phyloP scores from a whole-genome alignment of 352 stramenopile genomes.

The Blastocystis sp. region DNA sequence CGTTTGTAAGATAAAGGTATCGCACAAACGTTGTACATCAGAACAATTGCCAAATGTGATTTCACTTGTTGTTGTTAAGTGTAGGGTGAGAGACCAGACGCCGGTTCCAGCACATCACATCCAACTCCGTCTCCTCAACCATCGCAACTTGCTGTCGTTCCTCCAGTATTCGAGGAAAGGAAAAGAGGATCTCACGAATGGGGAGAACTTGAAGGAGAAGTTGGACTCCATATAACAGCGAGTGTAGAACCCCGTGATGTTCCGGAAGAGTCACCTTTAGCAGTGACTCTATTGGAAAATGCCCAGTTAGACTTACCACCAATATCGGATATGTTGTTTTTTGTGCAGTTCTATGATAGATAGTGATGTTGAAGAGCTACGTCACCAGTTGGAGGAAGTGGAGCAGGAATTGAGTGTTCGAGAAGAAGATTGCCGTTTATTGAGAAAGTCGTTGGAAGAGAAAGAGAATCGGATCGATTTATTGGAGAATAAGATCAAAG shows the following conservation, averaged over 20 bases:
- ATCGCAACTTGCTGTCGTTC: background rate
- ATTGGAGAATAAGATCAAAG: conserved; percentile 43
- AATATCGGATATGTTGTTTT: background rate
- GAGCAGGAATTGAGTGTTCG: background rate
- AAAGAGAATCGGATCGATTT: conserved; percentile 30
- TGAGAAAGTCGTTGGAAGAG: background rate
- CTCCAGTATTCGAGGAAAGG: background rate
- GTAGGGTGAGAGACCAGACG: too few relatives aligned
- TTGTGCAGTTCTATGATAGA: background rate
- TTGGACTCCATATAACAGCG: conserved; percentile 1
- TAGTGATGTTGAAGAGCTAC: background rate
- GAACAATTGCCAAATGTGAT: conserved; percentile 7
- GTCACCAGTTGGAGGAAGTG: conserved; percentile 17
- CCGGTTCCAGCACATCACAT: background rate
- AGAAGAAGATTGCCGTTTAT: background rate
- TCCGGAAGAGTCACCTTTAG: background rate
- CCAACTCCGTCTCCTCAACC: background rate
- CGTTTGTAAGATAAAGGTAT: background rate
- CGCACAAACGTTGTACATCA: conserved; percentile 1
- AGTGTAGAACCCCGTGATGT: background rate
- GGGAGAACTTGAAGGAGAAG: conserved; percentile 10
- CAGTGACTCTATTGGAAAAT: conserved; percentile 13
- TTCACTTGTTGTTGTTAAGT: background rate
- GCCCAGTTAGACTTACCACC: background rate
- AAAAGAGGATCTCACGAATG: background rate